phyloP scores from a whole-genome alignment of 2,329 filamentous ascomycete genomes.

The Beauveria varroae region DNA sequence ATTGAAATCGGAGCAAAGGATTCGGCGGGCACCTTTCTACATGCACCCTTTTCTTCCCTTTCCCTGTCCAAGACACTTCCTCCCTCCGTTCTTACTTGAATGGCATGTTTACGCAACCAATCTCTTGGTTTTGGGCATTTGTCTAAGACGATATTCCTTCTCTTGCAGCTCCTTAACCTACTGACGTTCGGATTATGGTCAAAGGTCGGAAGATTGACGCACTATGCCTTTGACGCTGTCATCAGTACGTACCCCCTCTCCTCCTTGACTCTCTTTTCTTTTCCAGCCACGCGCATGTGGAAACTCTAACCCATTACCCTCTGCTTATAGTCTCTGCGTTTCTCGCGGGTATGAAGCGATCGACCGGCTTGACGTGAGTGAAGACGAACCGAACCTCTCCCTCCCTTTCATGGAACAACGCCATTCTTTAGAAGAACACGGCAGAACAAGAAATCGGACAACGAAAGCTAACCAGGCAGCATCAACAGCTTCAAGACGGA shows the following conservation, averaged over 20 bases:
- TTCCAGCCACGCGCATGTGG: not conserved
- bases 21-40: not conserved
- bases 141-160: conserved; percentile 26
- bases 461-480: conserved; percentile 14
- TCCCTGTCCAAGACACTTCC: not conserved
- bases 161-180: conserved; percentile 52
- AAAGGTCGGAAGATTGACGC: conserved; percentile 86
- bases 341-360: conserved; percentile 93
- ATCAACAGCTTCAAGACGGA: conserved; percentile 78
- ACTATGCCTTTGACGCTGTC: conserved; percentile 95
- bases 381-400: not conserved
- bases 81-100: not conserved
- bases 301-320: conserved; percentile 4
- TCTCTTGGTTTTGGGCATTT: conserved; percentile 1
- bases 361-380: conserved; percentile 94
- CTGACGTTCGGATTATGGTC: conserved; percentile 61
- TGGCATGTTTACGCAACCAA: not conserved
- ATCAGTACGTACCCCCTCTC: conserved; percentile 54
- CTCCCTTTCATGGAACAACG: no score
- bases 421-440: not conserved
- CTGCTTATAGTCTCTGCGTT: conserved; percentile 72
- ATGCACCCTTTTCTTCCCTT: no score
- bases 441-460: not conserved
- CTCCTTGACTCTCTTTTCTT: not conserved
- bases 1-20: not conserved